Conservation (phyloP, 176 grass and related monocot species). For the Bothriochloa decipiens region DNA sequence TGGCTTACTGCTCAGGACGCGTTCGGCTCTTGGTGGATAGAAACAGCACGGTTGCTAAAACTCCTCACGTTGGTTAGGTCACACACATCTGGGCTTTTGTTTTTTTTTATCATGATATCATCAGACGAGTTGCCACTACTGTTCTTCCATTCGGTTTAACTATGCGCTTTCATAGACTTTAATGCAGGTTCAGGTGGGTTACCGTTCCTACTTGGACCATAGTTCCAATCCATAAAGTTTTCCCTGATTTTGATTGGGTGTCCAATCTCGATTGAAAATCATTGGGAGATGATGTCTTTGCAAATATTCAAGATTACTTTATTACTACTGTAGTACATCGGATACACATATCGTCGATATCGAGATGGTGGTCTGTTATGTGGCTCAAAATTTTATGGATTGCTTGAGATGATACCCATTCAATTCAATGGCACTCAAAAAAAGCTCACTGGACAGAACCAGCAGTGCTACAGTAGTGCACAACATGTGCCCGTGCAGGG, state of each 20-base stretch:
- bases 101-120: no score
- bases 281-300: neutral
- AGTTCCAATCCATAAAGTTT: neutral
- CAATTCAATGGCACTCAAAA: no score
- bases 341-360: no score
- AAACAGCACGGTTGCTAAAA: neutral
- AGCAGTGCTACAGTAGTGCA: neutral
- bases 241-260: neutral
- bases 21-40: conserved; percentile 1
- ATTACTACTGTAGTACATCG: no score
- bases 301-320: no score
- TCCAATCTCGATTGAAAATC: neutral
- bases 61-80: neutral
- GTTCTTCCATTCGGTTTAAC: neutral
- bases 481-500: neutral
- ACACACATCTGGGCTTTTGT: neutral
- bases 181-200: neutral
- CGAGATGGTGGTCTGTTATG: no score
- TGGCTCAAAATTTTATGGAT: neutral
- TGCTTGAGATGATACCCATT: neutral
- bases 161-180: neutral
- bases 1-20: neutral
- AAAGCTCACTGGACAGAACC: neutral
- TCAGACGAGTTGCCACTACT: neutral
- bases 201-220: neutral